These are phyloP conservation scores for Cucurbita moschata DNA, from an alignment of 306 rosid species.

Conservation along the genomic window DNA sequence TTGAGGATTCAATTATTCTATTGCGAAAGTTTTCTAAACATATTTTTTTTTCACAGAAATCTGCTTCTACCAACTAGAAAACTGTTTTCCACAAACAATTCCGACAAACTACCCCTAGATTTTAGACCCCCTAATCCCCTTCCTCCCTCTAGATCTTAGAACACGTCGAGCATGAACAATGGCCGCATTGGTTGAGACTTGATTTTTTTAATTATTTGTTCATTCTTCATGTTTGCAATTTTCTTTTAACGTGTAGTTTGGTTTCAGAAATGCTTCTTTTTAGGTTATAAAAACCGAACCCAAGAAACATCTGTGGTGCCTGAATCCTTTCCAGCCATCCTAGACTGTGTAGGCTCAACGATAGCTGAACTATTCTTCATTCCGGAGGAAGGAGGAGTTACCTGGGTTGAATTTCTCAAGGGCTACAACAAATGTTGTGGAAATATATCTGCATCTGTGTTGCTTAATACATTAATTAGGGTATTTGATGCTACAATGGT, in stretches of 20 bases:
- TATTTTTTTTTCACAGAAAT: not conserved
- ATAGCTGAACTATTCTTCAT: slow-evolving; percentile 44
- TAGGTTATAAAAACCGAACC: slow-evolving; percentile 21
- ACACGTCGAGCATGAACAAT: not conserved
- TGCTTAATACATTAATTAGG: slow-evolving; percentile 35
- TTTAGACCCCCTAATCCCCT: not conserved
- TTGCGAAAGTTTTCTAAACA: not conserved
- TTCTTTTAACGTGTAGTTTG: slow-evolving; percentile 5
- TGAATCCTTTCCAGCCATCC: slow-evolving; percentile 26
- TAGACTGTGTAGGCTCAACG: slow-evolving; percentile 51
- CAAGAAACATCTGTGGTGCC: slow-evolving; percentile 16
- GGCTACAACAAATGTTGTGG: slow-evolving; percentile 69
- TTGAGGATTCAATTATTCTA: not conserved
- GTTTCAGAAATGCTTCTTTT: slow-evolving; percentile 51
- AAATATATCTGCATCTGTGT: slow-evolving; percentile 42
- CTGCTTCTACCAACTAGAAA: not conserved
- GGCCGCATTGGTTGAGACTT: not conserved
- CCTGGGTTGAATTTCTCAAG: slow-evolving; percentile 59
- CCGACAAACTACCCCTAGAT: not conserved
- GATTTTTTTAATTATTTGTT: not conserved
- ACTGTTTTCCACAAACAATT: not conserved
- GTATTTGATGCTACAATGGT: slow-evolving; percentile 18
- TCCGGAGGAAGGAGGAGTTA: slow-evolving; percentile 37
- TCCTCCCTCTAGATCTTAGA: not conserved
- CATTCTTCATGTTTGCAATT: not conserved